A percentile compares a stretch with the other conserved stretches of the same genome.
Conservation (phyloP, 768 basidiomycete genomes). For the Tulasnella sp. region DNA sequence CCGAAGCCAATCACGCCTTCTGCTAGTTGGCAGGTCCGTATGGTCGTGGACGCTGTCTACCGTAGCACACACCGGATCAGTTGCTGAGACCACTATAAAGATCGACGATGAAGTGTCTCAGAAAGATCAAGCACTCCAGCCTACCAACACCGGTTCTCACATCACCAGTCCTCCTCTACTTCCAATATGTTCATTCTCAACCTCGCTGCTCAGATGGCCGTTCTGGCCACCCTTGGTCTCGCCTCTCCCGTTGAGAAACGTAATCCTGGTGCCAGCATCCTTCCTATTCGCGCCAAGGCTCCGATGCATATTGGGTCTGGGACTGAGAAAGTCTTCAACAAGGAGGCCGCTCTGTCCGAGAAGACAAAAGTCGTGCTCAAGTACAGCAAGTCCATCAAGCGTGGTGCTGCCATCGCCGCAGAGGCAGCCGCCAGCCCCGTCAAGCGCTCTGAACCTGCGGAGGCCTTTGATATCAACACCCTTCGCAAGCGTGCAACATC, state of each 20-base stretch:
- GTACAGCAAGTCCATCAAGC: neutral
- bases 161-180: too few relatives aligned
- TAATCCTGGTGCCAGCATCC: neutral
- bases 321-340: conserved; percentile 2
- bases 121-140: too few relatives aligned
- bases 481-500: neutral
- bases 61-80: too few relatives aligned
- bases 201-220: too few relatives aligned
- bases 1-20: too few relatives aligned
- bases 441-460: neutral
- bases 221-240: neutral
- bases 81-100: too few relatives aligned
- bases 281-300: neutral
- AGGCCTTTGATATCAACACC: conserved; percentile 4
- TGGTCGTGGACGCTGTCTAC: too few relatives aligned
- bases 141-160: too few relatives aligned
- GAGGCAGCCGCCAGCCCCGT: neutral
- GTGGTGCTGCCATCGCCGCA: neutral
- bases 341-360: neutral
- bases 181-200: too few relatives aligned
- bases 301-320: neutral
- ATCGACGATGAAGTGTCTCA: too few relatives aligned
- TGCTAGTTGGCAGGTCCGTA: too few relatives aligned
- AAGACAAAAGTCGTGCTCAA: neutral
- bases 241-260: conserved; percentile 4